These are phyloP conservation scores for Penicillium chermesinum DNA, from an alignment of 495 filamentous ascomycete species.

Conservation along the genomic window DNA sequence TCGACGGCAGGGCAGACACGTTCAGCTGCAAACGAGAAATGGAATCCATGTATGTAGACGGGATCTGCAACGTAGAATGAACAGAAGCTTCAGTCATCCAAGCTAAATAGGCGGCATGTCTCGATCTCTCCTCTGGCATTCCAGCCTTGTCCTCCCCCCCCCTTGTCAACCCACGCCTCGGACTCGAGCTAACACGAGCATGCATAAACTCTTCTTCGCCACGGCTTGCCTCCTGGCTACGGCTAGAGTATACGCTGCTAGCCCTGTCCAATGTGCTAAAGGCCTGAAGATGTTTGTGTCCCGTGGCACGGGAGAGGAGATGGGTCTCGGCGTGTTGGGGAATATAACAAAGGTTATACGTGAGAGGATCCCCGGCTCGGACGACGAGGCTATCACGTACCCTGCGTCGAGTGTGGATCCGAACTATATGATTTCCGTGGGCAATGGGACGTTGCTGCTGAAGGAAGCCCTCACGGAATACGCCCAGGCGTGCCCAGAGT, in stretches of 20 bases:
- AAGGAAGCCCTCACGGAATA: neutral
- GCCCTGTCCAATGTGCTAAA: conserved; percentile 1
- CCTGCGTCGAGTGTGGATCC: neutral
- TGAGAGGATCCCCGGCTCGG: neutral
- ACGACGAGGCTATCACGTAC: neutral
- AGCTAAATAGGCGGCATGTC: too few species aligned
- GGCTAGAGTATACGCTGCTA: neutral
- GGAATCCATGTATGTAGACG: too few species aligned
- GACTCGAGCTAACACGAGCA: too few species aligned
- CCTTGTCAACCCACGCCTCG: too few species aligned
- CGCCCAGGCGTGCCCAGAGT: neutral
- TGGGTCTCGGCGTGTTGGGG: neutral
- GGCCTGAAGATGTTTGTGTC: conserved; percentile 1
- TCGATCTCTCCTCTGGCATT: too few species aligned
- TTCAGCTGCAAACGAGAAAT: too few species aligned
- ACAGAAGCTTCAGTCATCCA: too few species aligned
- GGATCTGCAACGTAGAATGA: too few species aligned
- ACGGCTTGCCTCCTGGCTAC: neutral
- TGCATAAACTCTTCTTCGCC: neutral
- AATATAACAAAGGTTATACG: neutral
- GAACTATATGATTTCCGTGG: neutral
- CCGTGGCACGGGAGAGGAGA: conserved; percentile 1
- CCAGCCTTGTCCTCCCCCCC: too few species aligned
- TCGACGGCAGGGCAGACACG: too few species aligned
- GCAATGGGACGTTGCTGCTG: neutral